Conservation (phyloP, 306 rosid genomes). For the Trichosanthes cucumerina region DNA sequence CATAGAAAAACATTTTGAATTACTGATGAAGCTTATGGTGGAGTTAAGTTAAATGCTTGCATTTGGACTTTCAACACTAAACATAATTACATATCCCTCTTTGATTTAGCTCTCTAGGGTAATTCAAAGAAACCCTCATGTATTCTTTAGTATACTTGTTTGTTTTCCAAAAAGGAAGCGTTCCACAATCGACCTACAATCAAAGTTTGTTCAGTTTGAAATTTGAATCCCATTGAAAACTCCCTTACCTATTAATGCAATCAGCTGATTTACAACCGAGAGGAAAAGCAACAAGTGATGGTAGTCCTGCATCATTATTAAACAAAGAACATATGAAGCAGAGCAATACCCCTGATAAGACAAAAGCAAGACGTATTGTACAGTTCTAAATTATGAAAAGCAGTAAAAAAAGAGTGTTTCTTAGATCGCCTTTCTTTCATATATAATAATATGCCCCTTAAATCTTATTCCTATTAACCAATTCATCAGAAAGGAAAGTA, state of each 20-base stretch:
- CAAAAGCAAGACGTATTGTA: not conserved
- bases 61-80: not conserved
- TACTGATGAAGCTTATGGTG: not conserved
- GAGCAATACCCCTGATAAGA: not conserved
- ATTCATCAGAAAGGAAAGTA: not conserved
- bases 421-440: not conserved
- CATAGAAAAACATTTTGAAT: too few relatives aligned
- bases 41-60: not conserved
- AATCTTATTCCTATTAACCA: not conserved
- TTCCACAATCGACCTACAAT: not conserved
- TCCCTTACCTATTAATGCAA: slow-evolving; percentile 65
- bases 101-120: not conserved
- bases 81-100: not conserved
- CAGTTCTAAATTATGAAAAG: not conserved
- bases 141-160: not conserved
- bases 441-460: not conserved
- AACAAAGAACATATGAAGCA: not conserved
- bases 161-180: not conserved
- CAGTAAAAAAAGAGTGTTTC: not conserved
- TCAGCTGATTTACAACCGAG: slow-evolving; percentile 43
- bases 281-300: slow-evolving; percentile 64
- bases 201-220: not conserved
- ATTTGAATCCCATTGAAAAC: not conserved
- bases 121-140: not conserved
- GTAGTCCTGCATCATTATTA: slow-evolving; percentile 45